Evolutionary conservation across 2,329 filamentous ascomycete species (phyloP), one percentile per base, ranked within the genome.

Genomic region (Fusarium beomiforme): DNA sequence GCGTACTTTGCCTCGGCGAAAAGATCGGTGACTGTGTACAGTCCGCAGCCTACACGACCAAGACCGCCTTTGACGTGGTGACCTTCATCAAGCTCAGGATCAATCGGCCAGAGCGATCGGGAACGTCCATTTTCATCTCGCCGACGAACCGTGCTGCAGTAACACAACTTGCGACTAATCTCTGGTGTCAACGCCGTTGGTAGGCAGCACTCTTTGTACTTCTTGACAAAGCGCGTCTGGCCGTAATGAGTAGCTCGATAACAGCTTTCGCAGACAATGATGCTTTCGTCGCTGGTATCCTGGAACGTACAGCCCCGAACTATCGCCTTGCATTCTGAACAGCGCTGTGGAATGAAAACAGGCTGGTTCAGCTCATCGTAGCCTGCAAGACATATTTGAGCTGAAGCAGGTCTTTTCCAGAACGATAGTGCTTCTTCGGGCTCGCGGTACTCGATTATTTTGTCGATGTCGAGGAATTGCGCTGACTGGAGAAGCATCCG

Each of bases 381-480:
- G 61, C 57, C 69, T 19, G 62, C 44, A 11, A 55, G 66, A 2
- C 47, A 31, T 47, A 81, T 73, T 53, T 78, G 75, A 2, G 76
- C 74, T 0, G 72, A 67, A 10, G 72, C 73, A 2, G 74, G 67
- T 16, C 75, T 64, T 44, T 76, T 79, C 73, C 71, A 75, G 47
- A 78, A 75, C 1, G 61, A 64, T 3, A 71, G 61, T 4, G 74
- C 37, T 24, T 75, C 59, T 26, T 75, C 67, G 0, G 64, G 68
- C 11, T 77, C 74, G 13, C 78, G 74, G 60, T 81, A 71, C 67
- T 83, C 79, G 21, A 82, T 76, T 4, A 81, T 44, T n/a, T 81
- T 81, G 59, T 82, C 81, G 29, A 82, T 78, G 44, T 83, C 81
- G 4, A 82, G 74, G 23, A 81, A 79, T 7, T 78, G 78, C 36